Evolutionary conservation across 2,329 filamentous ascomycete genomes (phyloP).

Genomic region (Escovopsis weberi): DNA sequence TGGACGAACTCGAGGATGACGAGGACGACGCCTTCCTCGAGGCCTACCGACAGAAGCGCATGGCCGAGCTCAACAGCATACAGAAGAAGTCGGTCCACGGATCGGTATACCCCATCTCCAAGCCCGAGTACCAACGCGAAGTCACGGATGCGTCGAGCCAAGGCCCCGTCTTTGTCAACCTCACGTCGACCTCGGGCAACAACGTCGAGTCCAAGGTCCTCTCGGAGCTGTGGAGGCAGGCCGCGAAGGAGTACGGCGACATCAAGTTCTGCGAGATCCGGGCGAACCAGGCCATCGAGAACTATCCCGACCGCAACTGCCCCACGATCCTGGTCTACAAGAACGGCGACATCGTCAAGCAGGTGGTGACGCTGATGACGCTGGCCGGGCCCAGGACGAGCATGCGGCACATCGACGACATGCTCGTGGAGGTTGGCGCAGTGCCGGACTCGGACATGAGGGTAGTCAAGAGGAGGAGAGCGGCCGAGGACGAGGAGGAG

Average conservation of each 20-base stretch:
- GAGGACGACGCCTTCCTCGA: constrained; percentile 90
- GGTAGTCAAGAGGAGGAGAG: constrained; percentile 46
- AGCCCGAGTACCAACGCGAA: constrained; percentile 81
- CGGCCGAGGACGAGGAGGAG: constrained; percentile 42
- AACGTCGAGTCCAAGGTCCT: constrained; percentile 78
- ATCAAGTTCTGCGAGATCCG: constrained; percentile 96
- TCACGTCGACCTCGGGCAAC: constrained; percentile 56
- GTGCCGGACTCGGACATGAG: constrained; percentile 66
- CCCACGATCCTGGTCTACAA: constrained; percentile 88
- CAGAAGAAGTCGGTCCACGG: constrained; percentile 70
- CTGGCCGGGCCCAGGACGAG: constrained; percentile 58
- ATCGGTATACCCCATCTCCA: constrained; percentile 83
- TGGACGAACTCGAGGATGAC: constrained; percentile 85
- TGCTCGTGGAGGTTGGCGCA: constrained; percentile 72
- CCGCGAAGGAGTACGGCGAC: constrained; percentile 76
- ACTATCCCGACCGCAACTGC: constrained; percentile 88
- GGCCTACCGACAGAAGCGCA: constrained; percentile 72
- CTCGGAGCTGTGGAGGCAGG: constrained; percentile 71
- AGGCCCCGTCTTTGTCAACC: constrained; percentile 57
- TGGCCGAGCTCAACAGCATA: constrained; percentile 65
- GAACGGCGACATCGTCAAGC: constrained; percentile 81
- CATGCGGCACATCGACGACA: constrained; percentile 61
- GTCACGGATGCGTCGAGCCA: constrained; percentile 81
- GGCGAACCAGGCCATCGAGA: constrained; percentile 85
- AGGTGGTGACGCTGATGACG: constrained; percentile 77